Evolutionary conservation across 768 basidiomycete species (phyloP).

Genomic region (Mycena kentingensis): DNA sequence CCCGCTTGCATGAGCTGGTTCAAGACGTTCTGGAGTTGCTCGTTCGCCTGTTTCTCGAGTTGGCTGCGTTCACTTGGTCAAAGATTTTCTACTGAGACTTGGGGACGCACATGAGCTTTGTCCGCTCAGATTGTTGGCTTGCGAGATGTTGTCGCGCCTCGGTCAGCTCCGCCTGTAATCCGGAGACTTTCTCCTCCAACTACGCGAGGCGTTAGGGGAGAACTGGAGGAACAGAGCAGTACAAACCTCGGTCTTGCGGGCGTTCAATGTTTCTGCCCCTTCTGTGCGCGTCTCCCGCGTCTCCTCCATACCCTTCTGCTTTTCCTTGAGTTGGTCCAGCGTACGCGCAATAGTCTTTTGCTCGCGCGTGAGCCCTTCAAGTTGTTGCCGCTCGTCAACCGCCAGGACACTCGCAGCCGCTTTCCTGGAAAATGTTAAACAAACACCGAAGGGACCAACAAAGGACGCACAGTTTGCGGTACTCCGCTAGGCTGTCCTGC

Average conservation of each 20-base stretch:
- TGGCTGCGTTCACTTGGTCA: conserved; percentile 50
- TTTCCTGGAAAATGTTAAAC: conserved; percentile 53
- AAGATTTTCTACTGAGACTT: neutral
- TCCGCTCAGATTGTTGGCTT: conserved; percentile 81
- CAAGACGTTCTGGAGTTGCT: conserved; percentile 82
- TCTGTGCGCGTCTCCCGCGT: conserved; percentile 57
- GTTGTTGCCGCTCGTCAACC: conserved; percentile 82
- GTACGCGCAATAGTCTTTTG: conserved; percentile 73
- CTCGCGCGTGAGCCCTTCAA: conserved; percentile 80
- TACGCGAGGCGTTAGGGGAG: conserved; percentile 24
- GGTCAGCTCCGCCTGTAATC: conserved; percentile 61
- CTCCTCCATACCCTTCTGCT: conserved; percentile 62
- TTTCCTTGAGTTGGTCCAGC: conserved; percentile 66
- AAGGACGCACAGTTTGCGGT: conserved; percentile 68
- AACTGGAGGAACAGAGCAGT: neutral
- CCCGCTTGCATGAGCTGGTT: conserved; percentile 88
- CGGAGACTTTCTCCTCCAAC: conserved; percentile 63
- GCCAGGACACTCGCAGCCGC: conserved; percentile 76
- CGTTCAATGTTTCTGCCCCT: conserved; percentile 51
- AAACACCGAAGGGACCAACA: neutral
- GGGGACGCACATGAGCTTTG: conserved; percentile 71
- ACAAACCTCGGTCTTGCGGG: conserved; percentile 61
- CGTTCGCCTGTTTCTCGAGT: conserved; percentile 88
- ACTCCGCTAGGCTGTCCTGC: conserved; percentile 85
- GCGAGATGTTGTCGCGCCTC: conserved; percentile 76